phyloP scores from a whole-genome alignment of 2,329 filamentous ascomycete species.

The Talaromyces sp. region DNA sequence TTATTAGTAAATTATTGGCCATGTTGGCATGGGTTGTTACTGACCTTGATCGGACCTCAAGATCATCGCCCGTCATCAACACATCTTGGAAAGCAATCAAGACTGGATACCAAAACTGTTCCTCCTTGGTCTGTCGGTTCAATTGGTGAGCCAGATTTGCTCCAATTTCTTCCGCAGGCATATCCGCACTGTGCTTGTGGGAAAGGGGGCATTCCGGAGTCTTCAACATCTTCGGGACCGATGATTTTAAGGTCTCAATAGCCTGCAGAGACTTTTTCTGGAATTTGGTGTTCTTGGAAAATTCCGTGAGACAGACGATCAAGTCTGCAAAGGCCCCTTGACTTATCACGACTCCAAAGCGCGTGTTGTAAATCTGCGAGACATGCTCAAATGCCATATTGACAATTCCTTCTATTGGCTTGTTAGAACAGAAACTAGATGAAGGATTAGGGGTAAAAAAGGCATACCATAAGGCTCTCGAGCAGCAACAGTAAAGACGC shows the following conservation, averaged over 20 bases:
- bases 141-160: conserved; percentile 58
- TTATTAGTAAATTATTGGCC: conserved; percentile 22
- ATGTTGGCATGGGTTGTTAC: conserved; percentile 6
- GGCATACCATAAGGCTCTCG: conserved; percentile 71
- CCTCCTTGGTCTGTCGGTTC: conserved; percentile 82
- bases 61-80: conserved; percentile 96
- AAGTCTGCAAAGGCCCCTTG: conserved; percentile 96
- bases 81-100: conserved; percentile 98
- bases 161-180: conserved; percentile 39
- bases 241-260: conserved; percentile 89
- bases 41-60: conserved; percentile 77
- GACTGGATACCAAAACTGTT: conserved; percentile 98
- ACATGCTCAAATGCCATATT: conserved; percentile 97
- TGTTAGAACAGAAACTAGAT: not conserved
- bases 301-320: conserved; percentile 93
- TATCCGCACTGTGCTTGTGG: conserved; percentile 49
- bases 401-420: conserved; percentile 72
- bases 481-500: conserved; percentile 93
- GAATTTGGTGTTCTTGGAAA: conserved; percentile 97
- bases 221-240: conserved; percentile 89
- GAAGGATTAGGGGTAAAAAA: not conserved
- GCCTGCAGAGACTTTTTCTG: conserved; percentile 97
- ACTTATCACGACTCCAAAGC: conserved; percentile 92
- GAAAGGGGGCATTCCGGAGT: conserved; percentile 93
- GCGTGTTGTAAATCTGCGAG: conserved; percentile 87